phyloP scores from a whole-genome alignment of 805 yeast species.

The Jamesozyma jinghongensis region DNA sequence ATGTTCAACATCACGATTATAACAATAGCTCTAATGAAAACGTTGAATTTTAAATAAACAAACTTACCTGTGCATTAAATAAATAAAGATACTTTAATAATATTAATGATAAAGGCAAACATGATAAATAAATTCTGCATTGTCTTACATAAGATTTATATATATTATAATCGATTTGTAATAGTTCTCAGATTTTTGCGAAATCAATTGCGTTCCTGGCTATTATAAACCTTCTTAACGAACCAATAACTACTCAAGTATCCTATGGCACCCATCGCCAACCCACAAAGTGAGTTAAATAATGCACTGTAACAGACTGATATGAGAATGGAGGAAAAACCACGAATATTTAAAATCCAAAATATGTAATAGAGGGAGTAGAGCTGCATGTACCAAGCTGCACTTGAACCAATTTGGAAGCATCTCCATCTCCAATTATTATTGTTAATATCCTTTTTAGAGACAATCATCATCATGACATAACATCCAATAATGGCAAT shows the following conservation, averaged over 20 bases:
- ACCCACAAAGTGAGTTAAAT: conserved; percentile 51
- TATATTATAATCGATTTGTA: too few relatives aligned
- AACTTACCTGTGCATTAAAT: neutral
- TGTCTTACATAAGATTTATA: neutral
- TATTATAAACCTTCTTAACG: conserved; percentile 35
- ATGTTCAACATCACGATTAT: conserved; percentile 22
- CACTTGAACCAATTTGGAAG: conserved; percentile 59
- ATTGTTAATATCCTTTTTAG: conserved; percentile 6
- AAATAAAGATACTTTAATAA: too few relatives aligned
- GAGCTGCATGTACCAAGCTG: conserved; percentile 59
- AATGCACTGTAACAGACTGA: conserved; percentile 66
- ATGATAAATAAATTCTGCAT: too few relatives aligned
- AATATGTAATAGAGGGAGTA: conserved; percentile 63
- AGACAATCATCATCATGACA: conserved; percentile 41
- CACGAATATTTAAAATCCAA: conserved; percentile 49
- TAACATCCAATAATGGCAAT: conserved; percentile 63
- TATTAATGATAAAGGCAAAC: neutral
- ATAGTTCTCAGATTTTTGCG: too few relatives aligned
- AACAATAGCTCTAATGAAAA: conserved; percentile 1
- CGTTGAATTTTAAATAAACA: conserved; percentile 9
- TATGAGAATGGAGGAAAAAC: conserved; percentile 55
- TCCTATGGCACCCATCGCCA: conserved; percentile 70
- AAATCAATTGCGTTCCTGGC: too few relatives aligned
- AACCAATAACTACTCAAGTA: conserved; percentile 58
- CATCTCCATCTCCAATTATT: conserved; percentile 73